Evolutionary conservation across 805 yeast genomes (phyloP).

Genomic region (Metschnikowia borealis): DNA sequence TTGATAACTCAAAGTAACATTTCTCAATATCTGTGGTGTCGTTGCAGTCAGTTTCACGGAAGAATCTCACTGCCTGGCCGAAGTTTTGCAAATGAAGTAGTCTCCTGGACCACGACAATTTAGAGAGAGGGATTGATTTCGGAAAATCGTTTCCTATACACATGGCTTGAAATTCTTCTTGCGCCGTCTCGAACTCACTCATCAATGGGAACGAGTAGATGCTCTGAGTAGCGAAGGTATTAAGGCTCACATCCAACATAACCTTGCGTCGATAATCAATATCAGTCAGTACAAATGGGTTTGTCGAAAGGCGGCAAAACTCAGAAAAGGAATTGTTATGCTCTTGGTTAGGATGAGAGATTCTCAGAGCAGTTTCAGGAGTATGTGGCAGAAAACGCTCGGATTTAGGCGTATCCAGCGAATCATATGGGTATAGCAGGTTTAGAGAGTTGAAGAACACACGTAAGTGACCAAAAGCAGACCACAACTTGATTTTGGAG

Average conservation of each 20-base stretch:
- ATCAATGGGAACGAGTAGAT: conserved; percentile 5
- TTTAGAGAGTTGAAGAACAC: background rate
- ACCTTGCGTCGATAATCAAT: background rate
- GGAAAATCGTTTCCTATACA: background rate
- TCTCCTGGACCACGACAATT: conserved; percentile 11
- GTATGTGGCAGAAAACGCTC: background rate
- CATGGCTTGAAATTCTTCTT: background rate
- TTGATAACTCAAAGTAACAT: conserved; percentile 14
- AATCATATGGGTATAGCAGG: background rate
- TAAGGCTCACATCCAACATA: background rate
- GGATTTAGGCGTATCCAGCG: background rate
- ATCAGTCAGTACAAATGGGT: background rate
- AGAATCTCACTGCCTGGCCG: conserved; percentile 7
- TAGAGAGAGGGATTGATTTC: conserved; percentile 1
- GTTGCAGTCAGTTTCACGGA: background rate
- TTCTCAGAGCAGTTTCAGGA: background rate
- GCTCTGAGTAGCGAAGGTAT: conserved; percentile 3
- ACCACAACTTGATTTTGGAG: background rate
- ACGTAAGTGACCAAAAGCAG: background rate
- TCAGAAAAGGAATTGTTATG: background rate
- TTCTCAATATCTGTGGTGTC: conserved; percentile 7
- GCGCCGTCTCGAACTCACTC: background rate
- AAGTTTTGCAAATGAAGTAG: conserved; percentile 14
- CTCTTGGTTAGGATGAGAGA: background rate
- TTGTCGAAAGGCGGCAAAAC: background rate